Percentiles rank a stretch among this genome's conserved stretches.
phyloP scores from a whole-genome alignment of 2,329 filamentous ascomycete species.

The Ciborinia camelliae region DNA sequence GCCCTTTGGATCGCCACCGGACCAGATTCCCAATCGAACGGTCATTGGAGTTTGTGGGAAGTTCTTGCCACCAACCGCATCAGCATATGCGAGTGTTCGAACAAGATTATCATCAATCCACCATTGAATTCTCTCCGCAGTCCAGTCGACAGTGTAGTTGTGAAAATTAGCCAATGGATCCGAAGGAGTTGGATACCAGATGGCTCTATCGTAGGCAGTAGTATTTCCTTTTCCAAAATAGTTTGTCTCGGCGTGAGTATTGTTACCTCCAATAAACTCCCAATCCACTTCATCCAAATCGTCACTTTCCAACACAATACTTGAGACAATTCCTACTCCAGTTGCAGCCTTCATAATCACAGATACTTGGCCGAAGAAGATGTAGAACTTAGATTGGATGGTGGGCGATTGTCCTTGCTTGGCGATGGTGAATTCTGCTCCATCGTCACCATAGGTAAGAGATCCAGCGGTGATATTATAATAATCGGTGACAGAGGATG shows the following conservation, averaged over 20 bases:
- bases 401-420: slow-evolving; percentile 74
- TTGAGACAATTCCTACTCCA: slow-evolving; percentile 74
- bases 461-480: slow-evolving; percentile 69
- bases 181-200: slow-evolving; percentile 53
- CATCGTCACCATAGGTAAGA: slow-evolving; percentile 59
- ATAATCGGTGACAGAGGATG: slow-evolving; percentile 51
- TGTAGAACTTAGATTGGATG: slow-evolving; percentile 74
- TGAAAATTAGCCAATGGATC: slow-evolving; percentile 58
- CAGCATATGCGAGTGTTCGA: slow-evolving; percentile 58
- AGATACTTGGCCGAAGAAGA: slow-evolving; percentile 81
- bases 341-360: slow-evolving; percentile 72
- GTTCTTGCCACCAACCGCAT: slow-evolving; percentile 58
- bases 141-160: slow-evolving; percentile 74
- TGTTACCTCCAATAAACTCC: slow-evolving; percentile 72
- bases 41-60: slow-evolving; percentile 78
- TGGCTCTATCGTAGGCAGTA: slow-evolving; percentile 66
- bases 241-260: slow-evolving; percentile 63
- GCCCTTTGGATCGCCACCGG: slow-evolving; percentile 53
- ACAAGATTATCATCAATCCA: slow-evolving; percentile 65
- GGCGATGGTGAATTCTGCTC: slow-evolving; percentile 68
- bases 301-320: slow-evolving; percentile 79
- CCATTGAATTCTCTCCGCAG: slow-evolving; percentile 61
- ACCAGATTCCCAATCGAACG: slow-evolving; percentile 64
- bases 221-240: slow-evolving; percentile 75
- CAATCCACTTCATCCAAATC: slow-evolving; percentile 87